Evolutionary conservation across 202 grass and related monocot genomes (phyloP).

Genomic region (Miscanthus sacchariflorus): DNA sequence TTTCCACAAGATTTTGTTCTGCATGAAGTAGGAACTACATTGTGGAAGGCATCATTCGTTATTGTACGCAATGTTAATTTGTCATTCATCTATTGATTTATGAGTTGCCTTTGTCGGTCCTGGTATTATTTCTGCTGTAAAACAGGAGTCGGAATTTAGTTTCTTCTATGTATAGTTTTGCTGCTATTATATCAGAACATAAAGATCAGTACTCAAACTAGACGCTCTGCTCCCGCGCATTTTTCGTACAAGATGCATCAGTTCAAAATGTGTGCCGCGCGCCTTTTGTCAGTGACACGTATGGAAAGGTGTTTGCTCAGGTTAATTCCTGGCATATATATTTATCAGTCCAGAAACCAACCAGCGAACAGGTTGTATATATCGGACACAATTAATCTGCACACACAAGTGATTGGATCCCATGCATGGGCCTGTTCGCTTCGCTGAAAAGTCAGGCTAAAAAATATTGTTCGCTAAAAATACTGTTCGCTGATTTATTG

Average conservation of each 20-base stretch:
- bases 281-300: not conserved
- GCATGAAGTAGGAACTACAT: not conserved
- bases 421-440: no score
- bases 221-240: not conserved
- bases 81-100: not conserved
- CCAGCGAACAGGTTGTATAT: no score
- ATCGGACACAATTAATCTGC: no score
- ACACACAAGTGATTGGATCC: no score
- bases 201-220: not conserved
- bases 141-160: not conserved
- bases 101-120: not conserved
- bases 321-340: conserved; percentile 1
- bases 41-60: not conserved
- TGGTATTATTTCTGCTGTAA: not conserved
- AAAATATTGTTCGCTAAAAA: no score
- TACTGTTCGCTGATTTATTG: no score
- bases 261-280: not conserved
- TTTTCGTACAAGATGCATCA: not conserved
- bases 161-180: not conserved
- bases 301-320: not conserved
- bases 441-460: no score
- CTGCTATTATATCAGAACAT: not conserved
- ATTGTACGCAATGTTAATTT: not conserved
- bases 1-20: not conserved
- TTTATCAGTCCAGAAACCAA: no score